These are phyloP conservation scores for Mycosphaerella sp. DNA, from an alignment of 2,329 filamentous ascomycete species.

Conservation along the genomic window DNA sequence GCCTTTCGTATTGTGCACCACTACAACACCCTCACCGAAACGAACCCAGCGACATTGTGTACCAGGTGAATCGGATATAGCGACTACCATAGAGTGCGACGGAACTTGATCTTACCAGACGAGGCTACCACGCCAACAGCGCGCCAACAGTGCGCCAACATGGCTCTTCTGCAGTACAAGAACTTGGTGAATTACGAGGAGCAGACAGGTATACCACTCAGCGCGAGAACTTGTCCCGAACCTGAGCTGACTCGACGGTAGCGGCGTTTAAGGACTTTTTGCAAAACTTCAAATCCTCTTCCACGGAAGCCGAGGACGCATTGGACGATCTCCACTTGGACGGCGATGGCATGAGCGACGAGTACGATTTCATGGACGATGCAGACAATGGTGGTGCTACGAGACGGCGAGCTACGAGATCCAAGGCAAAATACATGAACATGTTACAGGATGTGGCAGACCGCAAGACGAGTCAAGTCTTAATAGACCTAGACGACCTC, in stretches of 20 bases:
- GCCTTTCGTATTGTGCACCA: neutral
- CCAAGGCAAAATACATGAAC: conserved; percentile 80
- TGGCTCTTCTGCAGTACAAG: conserved; percentile 79
- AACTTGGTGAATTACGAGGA: conserved; percentile 78
- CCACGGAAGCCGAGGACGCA: conserved; percentile 67
- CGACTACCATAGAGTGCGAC: neutral
- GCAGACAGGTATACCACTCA: conserved; percentile 59
- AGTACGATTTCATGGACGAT: conserved; percentile 89
- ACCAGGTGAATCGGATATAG: neutral
- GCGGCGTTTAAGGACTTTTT: conserved; percentile 84
- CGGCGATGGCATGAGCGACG: conserved; percentile 78
- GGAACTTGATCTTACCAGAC: neutral
- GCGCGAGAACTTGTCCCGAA: conserved; percentile 11
- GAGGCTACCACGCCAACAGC: neutral
- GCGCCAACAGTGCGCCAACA: conserved; percentile 38
- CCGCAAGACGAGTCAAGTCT: conserved; percentile 66
- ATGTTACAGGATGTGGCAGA: conserved; percentile 83
- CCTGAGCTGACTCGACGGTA: conserved; percentile 39
- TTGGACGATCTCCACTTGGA: conserved; percentile 79
- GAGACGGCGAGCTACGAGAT: conserved; percentile 34
- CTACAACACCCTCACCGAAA: neutral
- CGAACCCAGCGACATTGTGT: neutral
- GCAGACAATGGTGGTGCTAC: conserved; percentile 41
- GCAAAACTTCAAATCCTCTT: conserved; percentile 76
- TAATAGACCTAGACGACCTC: conserved; percentile 86